Evolutionary conservation across 2,329 filamentous ascomycete genomes (phyloP), one percentile per base, ranked within the genome.

Genomic region (Colletotrichum plurivorum): DNA sequence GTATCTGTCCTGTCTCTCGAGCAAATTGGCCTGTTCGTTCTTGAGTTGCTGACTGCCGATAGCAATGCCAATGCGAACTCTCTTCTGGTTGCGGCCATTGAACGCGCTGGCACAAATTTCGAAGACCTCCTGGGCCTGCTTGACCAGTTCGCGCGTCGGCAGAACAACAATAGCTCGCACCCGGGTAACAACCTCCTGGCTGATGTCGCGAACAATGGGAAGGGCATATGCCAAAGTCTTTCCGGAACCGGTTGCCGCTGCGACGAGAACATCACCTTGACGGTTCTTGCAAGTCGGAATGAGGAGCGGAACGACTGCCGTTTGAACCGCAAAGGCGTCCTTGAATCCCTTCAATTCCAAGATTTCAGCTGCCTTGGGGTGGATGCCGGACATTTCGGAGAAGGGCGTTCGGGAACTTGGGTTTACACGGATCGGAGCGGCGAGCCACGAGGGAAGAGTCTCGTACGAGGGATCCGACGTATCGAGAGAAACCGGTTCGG

Each of bases 151-250:
- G 79, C 95, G 87, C 0, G 95, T 99, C 0, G 96, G 96, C 12
- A 99, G 90, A 1, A 99, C 91, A 54, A 99, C 89, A 1, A 99
- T 80, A 0, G 92, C 95, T 46, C 93, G 88, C 9, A 99, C 82
- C 63, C 88, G 88, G 0, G 92, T 93, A 12, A 90, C 85, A 22
- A 83, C 82, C 15, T 87, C 87, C 39, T 88, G 84, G 72, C 92
- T 91, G 56, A 99, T 83, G 58, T 92, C 90, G 53, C 94, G 89
- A 4, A 97, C 87, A 67, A 99, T 90, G 0, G 96, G 96, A 3
- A 99, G 83, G 0, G 95, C 89, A 76, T 99, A 99, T 0, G 95
- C 93, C 16, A 99, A 80, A 0, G 96, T 99, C 78, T 99, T 99
- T 65, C 96, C 96, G 0, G 96, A 98, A 9, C 96, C 96, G 0